phyloP scores from a whole-genome alignment of 2,329 filamentous ascomycete species.

The Cladobotryum protrusum region DNA sequence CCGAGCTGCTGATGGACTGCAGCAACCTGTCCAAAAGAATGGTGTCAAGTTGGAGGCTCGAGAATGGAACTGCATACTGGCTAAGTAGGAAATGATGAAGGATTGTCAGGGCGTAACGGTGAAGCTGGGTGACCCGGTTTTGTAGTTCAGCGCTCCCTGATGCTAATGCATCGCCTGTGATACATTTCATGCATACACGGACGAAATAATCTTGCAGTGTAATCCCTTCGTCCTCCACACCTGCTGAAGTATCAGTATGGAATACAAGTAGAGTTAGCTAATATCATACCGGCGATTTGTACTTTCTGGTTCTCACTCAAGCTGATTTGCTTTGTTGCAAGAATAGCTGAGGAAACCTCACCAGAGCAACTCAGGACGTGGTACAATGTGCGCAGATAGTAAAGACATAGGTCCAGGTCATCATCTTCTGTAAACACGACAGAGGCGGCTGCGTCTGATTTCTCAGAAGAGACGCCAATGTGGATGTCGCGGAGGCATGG shows the following conservation, averaged over 20 bases:
- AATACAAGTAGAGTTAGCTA: not conserved
- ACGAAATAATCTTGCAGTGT: constrained; percentile 63
- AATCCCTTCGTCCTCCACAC: constrained; percentile 46
- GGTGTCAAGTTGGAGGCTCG: constrained; percentile 62
- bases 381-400: constrained; percentile 69
- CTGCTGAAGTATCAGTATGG: constrained; percentile 34
- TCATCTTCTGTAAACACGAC: constrained; percentile 45
- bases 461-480: constrained; percentile 14
- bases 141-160: constrained; percentile 20
- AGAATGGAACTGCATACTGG: constrained; percentile 53
- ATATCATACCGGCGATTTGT: constrained; percentile 46
- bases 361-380: constrained; percentile 64
- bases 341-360: constrained; percentile 62
- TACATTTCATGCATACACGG: constrained; percentile 58
- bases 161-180: constrained; percentile 29
- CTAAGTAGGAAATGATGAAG: constrained; percentile 64
- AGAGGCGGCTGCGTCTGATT: constrained; percentile 4
- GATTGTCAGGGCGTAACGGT: constrained; percentile 63
- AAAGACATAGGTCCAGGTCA: constrained; percentile 69
- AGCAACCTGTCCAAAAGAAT: constrained; percentile 63
- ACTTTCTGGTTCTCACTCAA: constrained; percentile 19
- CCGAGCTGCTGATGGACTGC: constrained; percentile 53
- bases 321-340: constrained; percentile 53
- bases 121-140: constrained; percentile 56
- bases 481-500: constrained; percentile 38